A percentile compares a stretch with the other conserved stretches of the same genome.
Conservation (phyloP, 129 eudicot genomes). For the Lactuca sativa region DNA sequence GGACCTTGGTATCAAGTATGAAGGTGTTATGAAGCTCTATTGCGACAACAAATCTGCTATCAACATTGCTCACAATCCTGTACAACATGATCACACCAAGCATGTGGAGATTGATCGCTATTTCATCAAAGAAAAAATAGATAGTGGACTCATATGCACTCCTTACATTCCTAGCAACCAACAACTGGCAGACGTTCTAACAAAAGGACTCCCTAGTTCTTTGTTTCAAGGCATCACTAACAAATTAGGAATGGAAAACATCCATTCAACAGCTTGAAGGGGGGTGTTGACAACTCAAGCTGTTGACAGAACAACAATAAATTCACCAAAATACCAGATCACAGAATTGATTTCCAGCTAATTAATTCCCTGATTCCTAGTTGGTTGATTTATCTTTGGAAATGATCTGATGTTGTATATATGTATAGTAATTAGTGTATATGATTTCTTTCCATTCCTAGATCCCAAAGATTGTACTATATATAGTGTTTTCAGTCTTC, state of each 20-base stretch:
- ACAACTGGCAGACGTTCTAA: neutral
- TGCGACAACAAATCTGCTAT: neutral
- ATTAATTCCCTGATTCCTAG: too few relatives aligned
- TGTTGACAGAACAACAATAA: too few relatives aligned
- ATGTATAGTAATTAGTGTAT: too few relatives aligned
- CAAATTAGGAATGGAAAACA: neutral
- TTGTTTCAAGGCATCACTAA: neutral
- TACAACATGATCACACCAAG: neutral
- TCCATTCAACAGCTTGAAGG: neutral
- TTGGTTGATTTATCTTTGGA: too few relatives aligned
- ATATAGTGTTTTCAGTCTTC: too few relatives aligned
- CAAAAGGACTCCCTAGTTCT: neutral
- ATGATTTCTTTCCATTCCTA: too few relatives aligned
- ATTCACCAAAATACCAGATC: too few relatives aligned
- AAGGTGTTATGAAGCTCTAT: neutral
- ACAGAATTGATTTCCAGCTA: too few relatives aligned
- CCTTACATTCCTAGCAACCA: neutral
- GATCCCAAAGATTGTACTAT: too few relatives aligned
- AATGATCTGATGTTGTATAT: too few relatives aligned
- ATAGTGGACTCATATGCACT: neutral
- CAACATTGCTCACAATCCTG: neutral
- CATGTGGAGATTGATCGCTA: neutral
- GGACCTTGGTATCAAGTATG: neutral
- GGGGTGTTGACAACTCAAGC: neutral
- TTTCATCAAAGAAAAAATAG: neutral